phyloP scores from a whole-genome alignment of 257 asterid species.

The Coffea canephora region DNA sequence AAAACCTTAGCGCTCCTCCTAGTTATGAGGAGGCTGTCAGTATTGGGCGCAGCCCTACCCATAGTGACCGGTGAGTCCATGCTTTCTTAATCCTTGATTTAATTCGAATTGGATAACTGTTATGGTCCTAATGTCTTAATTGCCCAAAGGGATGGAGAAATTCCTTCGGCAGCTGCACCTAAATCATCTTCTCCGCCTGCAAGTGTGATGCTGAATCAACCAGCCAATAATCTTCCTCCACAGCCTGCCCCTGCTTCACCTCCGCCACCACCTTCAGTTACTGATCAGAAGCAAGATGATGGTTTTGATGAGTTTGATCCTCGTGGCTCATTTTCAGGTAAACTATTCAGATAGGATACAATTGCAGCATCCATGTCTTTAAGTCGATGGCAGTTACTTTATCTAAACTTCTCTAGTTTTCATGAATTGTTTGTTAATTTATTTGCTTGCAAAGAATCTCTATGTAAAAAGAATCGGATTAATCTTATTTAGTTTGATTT shows the following conservation, averaged over 20 bases:
- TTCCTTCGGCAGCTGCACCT: constrained; percentile 58
- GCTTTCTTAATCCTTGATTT: constrained; percentile 17
- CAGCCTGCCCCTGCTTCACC: constrained; percentile 48
- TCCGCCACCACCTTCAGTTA: constrained; percentile 46
- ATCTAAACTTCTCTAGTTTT: not conserved
- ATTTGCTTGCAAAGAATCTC: not conserved
- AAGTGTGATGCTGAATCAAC: constrained; percentile 52
- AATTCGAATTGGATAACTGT: constrained; percentile 20
- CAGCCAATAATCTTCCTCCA: constrained; percentile 34
- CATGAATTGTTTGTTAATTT: not conserved
- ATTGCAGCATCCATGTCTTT: not conserved
- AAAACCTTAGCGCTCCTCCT: constrained; percentile 74
- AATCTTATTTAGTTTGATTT: not conserved
- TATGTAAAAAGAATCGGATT: not conserved
- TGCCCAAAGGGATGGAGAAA: constrained; percentile 63
- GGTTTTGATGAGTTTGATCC: constrained; percentile 96
- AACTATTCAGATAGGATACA: constrained; percentile 5
- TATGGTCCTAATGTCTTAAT: constrained; percentile 25
- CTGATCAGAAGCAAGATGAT: constrained; percentile 44
- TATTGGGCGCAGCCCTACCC: constrained; percentile 66
- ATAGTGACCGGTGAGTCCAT: constrained; percentile 58
- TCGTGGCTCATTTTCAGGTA: constrained; percentile 81
- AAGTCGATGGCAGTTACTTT: not conserved
- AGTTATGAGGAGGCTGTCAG: constrained; percentile 80
- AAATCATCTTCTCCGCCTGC: constrained; percentile 55